Evolutionary conservation across 2,329 filamentous ascomycete species (phyloP), one percentile per base, ranked within the genome.

Genomic region (Aspergillus transmontanensis): DNA sequence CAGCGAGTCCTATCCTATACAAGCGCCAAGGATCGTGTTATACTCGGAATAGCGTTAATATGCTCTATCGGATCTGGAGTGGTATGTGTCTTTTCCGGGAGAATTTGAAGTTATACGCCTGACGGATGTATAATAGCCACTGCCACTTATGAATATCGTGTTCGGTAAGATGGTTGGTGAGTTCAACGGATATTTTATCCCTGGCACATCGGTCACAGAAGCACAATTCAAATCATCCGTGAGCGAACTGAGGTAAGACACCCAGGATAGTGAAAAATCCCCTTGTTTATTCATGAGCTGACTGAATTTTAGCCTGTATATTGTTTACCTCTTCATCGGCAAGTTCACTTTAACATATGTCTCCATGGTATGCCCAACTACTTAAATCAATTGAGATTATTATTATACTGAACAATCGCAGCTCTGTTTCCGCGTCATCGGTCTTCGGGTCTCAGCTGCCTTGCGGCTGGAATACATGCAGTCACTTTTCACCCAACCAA

Each of bases 101-200:
- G 4, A 41, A 45, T 30, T 21, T 11, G 10, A 26, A 55, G 16
- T 48, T 19, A 45, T 10, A 14, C 16, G 10, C 11, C 30, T 39
- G 19, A 14, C 16, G 16, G 2, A 9, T 26, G 2, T 34, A 11
- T 7, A 4, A 48, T 39, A 72, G 69, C 63, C 66, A 7, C 66
- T 75, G 7, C 86, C 85, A 0, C 68, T 87, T 39, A 87, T 89
- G 85, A 85, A 87, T 43, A 77, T 89, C 45, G 78, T 88, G 7
- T 86, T 88, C 71, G 86, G 86, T 67, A 75, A 76, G 43, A 81
- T 84, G 39, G 81, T 87, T 53, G 84, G 84, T 9, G 77, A 82
- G 10, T 88, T 89, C 68, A 86, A 83, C 58, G 75, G 78, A n/a
- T 89, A 88, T 71, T 85, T 84, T 61, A 76, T 76, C 0, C 81